Base-by-base conservation (phyloP, 805 yeast genomes). In the Kazachstania bromeliacearum region DNA sequence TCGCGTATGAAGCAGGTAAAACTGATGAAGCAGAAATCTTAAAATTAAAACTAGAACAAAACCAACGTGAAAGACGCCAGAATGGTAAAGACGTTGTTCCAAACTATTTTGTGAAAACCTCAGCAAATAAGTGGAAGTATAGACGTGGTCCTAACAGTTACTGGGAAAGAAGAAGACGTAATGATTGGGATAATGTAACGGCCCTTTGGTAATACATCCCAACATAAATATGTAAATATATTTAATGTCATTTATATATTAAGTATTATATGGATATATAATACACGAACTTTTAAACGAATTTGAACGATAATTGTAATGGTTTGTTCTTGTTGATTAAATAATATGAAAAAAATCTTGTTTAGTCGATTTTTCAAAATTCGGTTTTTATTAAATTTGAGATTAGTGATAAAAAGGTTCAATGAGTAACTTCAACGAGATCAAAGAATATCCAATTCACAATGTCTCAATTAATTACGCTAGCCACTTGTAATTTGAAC, bases 401-500 rank as follows among this genome's bases (percentile, higher is more conserved):
- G n/a, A n/a, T n/a, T n/a, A n/a, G n/a, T n/a, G n/a, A n/a, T n/a
- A n/a, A n/a, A n/a, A n/a, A n/a, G n/a, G n/a, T n/a, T n/a, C n/a
- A n/a, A n/a, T n/a, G n/a, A n/a, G n/a, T n/a, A n/a, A n/a, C n/a
- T n/a, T n/a, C n/a, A n/a, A n/a, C n/a, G n/a, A n/a, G n/a, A n/a
- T n/a, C n/a, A n/a, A n/a, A n/a, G n/a, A n/a, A n/a, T n/a, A n/a
- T n/a, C n/a, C n/a, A 28, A 31, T 16, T 13, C 9, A 8, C 7
- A 10, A 88, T 88, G 96, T 88, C 94, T 1, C 92, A 85, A 37
- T 70, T 81, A 39, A 77, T 88, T 33, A 89, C 96, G 0, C 66
- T 89, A 25, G 88, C 97, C 1, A 88, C 97, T 1, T 89, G 97
- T 62, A 85, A 88, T 50, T 69, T 92, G 45, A 92, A 92, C 64